phyloP scores from a whole-genome alignment of 225 moss, liverwort and hornwort species.

The Bryum argenteum region DNA sequence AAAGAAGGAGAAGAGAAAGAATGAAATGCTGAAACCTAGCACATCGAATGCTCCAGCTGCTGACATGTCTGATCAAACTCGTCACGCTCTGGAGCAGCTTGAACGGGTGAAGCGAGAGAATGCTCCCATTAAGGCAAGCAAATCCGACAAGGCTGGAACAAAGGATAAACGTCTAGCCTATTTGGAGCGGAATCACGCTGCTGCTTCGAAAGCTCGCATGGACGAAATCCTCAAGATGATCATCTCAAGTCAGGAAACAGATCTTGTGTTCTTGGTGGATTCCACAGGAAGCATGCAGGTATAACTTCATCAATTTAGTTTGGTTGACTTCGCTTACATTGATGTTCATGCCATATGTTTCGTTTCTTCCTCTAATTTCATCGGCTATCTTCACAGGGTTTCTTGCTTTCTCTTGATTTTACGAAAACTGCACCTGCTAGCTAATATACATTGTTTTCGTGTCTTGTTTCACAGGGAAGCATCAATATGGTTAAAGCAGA shows the following conservation, averaged over 20 bases:
- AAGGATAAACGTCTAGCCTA: conserved; percentile 56
- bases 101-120: conserved; percentile 61
- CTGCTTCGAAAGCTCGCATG: conserved; percentile 45
- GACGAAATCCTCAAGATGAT: conserved; percentile 77
- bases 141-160: conserved; percentile 49
- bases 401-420: too few relatives aligned
- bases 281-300: conserved; percentile 98
- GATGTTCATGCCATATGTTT: background rate
- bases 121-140: conserved; percentile 43
- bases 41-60: conserved; percentile 46
- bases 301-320: background rate
- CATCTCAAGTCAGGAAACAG: conserved; percentile 77
- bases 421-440: background rate
- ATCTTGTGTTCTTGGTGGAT: conserved; percentile 89
- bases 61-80: conserved; percentile 54
- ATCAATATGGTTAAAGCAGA: conserved; percentile 89
- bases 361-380: too few relatives aligned
- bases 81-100: conserved; percentile 59
- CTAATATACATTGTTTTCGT: background rate
- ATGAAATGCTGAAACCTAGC: conserved; percentile 51
- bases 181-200: conserved; percentile 58
- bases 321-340: background rate
- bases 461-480: conserved; percentile 43
- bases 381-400: too few relatives aligned
- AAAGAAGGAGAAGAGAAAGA: conserved; percentile 55